These are phyloP conservation scores for Irpex sp. DNA, from an alignment of 1,284 basidiomycete species.

Conservation along the genomic window DNA sequence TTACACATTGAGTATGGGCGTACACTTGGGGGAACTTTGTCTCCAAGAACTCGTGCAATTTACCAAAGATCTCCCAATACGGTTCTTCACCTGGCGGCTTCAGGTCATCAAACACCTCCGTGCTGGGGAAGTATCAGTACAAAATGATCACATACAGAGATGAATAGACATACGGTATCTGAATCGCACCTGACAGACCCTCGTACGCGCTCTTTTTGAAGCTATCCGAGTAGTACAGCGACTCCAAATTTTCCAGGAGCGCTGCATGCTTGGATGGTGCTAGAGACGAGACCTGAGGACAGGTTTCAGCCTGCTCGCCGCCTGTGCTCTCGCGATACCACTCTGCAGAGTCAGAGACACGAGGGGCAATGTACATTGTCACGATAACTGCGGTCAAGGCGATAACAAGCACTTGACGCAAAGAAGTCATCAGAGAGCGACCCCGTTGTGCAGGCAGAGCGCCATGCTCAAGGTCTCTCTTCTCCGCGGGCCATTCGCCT, in stretches of 20 bases:
- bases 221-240: constrained; percentile 25
- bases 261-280: constrained; percentile 22
- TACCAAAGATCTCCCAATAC: constrained; percentile 37
- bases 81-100: constrained; percentile 33
- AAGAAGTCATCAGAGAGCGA: background rate
- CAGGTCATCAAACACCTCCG: constrained; percentile 25
- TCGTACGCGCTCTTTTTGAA: constrained; percentile 37
- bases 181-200: constrained; percentile 36
- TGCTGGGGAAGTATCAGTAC: constrained; percentile 14
- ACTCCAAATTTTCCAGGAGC: constrained; percentile 30
- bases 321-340: background rate
- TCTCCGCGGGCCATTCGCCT: background rate
- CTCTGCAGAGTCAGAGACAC: background rate
- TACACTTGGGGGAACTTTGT: constrained; percentile 37
- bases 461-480: background rate
- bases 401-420: background rate
- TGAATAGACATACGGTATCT: constrained; percentile 34
- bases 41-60: constrained; percentile 38
- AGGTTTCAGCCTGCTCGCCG: constrained; percentile 8
- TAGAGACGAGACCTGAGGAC: constrained; percentile 24
- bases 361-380: background rate
- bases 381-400: background rate
- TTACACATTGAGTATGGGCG: background rate
- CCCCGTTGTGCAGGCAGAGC: background rate
- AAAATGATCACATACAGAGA: background rate